These are phyloP conservation scores for Hyaloscypha variabilis DNA, from an alignment of 495 filamentous ascomycete species.

Conservation along the genomic window DNA sequence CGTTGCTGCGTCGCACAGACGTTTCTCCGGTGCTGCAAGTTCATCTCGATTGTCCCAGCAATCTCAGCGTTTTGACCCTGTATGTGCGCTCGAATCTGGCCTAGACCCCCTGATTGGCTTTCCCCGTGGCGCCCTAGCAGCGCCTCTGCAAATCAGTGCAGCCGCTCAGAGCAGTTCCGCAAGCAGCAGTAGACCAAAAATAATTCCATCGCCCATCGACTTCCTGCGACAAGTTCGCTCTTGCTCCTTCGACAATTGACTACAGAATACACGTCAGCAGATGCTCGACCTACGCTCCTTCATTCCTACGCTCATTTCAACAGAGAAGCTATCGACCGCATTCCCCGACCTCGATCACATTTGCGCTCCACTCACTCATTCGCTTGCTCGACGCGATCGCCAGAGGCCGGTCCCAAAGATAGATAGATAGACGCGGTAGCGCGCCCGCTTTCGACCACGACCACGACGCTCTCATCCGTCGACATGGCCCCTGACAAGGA, in stretches of 20 bases:
- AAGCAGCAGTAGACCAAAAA: background rate
- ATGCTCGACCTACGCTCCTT: background rate
- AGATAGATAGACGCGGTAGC: background rate
- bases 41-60: background rate
- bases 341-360: background rate
- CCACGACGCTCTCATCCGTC: background rate
- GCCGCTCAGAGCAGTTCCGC: background rate
- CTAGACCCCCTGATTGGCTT: background rate
- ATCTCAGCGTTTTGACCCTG: background rate
- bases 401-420: background rate
- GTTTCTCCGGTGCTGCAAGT: background rate
- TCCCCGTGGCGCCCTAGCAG: background rate
- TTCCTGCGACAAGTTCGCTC: too few species aligned
- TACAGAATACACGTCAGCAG: background rate
- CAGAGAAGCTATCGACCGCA: background rate
- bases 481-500: conserved; percentile 10
- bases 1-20: background rate
- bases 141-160: background rate
- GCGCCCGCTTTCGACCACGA: background rate
- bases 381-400: background rate
- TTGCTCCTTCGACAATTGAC: background rate
- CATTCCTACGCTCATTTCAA: background rate
- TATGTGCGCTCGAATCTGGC: background rate
- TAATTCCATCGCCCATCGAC: too few species aligned
- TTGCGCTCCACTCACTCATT: background rate